These are phyloP conservation scores for Cercophora samala DNA, from an alignment of 495 filamentous ascomycete genomes.

Conservation along the genomic window DNA sequence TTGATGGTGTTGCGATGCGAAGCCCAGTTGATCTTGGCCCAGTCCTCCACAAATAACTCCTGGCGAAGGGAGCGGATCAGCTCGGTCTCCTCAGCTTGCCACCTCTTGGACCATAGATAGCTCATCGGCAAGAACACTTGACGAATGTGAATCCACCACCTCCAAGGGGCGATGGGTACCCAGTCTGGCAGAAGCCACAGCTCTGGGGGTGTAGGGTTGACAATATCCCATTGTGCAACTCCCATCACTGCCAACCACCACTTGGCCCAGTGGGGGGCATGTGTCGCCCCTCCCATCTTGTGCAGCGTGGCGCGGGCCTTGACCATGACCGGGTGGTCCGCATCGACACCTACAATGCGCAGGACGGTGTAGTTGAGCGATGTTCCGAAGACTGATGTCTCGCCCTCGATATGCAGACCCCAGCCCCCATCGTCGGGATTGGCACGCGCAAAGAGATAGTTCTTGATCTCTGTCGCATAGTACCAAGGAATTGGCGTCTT, in stretches of 20 bases:
- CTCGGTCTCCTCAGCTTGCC: conserved; percentile 66
- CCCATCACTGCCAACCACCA: conserved; percentile 85
- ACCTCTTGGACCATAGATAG: conserved; percentile 79
- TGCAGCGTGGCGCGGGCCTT: conserved; percentile 82
- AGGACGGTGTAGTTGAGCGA: conserved; percentile 84
- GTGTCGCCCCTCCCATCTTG: conserved; percentile 78
- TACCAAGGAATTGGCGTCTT: conserved; percentile 80
- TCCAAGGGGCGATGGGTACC: conserved; percentile 91
- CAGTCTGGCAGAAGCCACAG: conserved; percentile 94
- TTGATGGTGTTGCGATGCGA: conserved; percentile 79
- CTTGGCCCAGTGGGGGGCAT: conserved; percentile 92
- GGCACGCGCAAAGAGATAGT: conserved; percentile 87
- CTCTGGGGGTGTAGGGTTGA: conserved; percentile 91
- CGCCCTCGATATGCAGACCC: conserved; percentile 95
- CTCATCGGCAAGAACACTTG: conserved; percentile 90
- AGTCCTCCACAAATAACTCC: conserved; percentile 81
- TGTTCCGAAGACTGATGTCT: conserved; percentile 88
- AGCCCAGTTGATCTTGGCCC: conserved; percentile 71
- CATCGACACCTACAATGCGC: conserved; percentile 80
- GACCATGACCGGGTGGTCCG: conserved; percentile 80
- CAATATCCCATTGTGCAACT: conserved; percentile 82
- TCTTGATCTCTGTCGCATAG: conserved; percentile 82
- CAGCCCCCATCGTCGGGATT: conserved; percentile 89
- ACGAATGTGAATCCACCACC: conserved; percentile 98
- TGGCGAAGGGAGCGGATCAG: conserved; percentile 68